Conservation (phyloP, 1,284 basidiomycete genomes). For the Ustilago hordei region DNA sequence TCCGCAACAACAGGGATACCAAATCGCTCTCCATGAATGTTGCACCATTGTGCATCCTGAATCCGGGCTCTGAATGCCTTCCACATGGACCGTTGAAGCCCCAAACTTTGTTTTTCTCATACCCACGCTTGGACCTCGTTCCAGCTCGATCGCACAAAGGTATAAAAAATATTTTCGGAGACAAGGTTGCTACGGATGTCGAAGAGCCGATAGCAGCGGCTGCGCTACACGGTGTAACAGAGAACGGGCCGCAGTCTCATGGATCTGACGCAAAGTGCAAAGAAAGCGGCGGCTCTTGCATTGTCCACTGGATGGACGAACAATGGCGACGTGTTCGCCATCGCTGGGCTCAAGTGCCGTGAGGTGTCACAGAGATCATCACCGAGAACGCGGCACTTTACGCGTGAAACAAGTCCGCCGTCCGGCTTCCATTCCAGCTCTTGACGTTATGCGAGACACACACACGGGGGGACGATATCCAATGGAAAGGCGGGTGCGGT, state of each 20-base stretch:
- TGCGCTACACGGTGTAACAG: neutral
- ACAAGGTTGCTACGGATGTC: neutral
- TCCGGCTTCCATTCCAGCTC: constrained; percentile 5
- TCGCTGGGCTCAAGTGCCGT: neutral
- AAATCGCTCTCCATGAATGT: neutral
- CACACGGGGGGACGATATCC: neutral
- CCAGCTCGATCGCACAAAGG: neutral
- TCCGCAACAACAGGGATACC: neutral
- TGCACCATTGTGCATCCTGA: neutral
- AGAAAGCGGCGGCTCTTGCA: too few species aligned
- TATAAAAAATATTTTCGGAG: neutral
- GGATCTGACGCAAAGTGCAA: too few species aligned
- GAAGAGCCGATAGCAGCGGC: neutral
- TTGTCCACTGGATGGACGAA: too few species aligned
- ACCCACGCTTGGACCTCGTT: constrained; percentile 1
- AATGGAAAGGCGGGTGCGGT: neutral
- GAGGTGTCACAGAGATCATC: neutral
- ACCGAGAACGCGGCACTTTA: constrained; percentile 6
- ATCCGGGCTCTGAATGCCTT: neutral
- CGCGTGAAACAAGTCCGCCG: neutral
- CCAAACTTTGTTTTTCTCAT: neutral
- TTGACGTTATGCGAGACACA: neutral
- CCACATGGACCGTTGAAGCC: neutral
- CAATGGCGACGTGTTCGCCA: neutral
- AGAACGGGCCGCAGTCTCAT: neutral